Evolutionary conservation across 2,329 filamentous ascomycete species (phyloP).

Genomic region (Monosporascus sp.): DNA sequence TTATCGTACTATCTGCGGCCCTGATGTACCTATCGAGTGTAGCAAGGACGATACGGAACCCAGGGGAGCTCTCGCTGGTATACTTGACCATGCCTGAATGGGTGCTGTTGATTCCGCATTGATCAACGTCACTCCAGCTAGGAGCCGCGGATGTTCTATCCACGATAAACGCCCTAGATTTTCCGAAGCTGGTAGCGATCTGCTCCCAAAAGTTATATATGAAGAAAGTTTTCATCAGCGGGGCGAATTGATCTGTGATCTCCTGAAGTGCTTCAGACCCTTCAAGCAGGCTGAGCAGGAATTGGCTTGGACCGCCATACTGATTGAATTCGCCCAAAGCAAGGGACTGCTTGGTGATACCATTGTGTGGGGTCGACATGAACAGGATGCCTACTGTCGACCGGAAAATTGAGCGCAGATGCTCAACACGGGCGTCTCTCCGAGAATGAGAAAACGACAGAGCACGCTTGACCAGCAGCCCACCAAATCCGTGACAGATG

Average conservation of each 20-base stretch:
- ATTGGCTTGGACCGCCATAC: constrained; percentile 2
- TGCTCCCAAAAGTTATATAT: constrained; percentile 7
- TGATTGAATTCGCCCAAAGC: neutral
- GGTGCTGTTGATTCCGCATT: constrained; percentile 3
- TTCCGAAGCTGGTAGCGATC: constrained; percentile 1
- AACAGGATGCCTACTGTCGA: constrained; percentile 6
- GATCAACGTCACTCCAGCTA: constrained; percentile 7
- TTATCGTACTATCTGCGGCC: neutral
- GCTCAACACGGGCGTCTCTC: constrained; percentile 4
- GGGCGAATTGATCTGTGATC: constrained; percentile 4
- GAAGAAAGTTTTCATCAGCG: constrained; percentile 6
- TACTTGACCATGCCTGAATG: constrained; percentile 5
- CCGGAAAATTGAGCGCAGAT: constrained; percentile 5
- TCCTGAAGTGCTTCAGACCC: constrained; percentile 6
- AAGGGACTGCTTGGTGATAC: constrained; percentile 4
- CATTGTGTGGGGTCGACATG: constrained; percentile 5
- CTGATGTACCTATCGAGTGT: constrained; percentile 6
- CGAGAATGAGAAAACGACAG: constrained; percentile 5
- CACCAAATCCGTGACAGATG: constrained; percentile 6
- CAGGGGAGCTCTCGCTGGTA: neutral
- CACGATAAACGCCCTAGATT: constrained; percentile 2
- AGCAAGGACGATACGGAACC: constrained; percentile 3
- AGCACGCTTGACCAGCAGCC: constrained; percentile 6
- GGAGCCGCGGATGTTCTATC: constrained; percentile 2
- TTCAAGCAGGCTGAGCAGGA: constrained; percentile 5